Evolutionary conservation across 163 green algal genomes (phyloP), one percentile per base, ranked within the genome.

Genomic region (Scenedesmus sp.): DNA sequence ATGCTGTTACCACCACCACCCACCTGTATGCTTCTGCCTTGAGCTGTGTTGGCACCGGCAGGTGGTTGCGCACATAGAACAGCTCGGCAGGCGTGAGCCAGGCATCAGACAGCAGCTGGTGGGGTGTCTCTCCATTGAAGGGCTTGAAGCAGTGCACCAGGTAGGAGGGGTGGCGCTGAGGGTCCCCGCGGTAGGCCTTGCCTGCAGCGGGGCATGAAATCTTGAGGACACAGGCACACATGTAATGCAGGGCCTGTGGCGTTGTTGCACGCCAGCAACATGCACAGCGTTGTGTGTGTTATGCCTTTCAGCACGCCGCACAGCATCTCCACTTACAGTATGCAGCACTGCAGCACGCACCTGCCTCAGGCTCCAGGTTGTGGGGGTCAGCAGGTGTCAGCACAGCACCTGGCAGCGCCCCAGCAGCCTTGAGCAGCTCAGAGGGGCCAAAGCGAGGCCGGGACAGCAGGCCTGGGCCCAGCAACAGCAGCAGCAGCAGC

Each of bases 21-120:
- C 46, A 88, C 88, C 62, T 77, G 77, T 92, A 92, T 12, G 26
- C 76, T 52, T 76, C 76, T 55, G 59, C 34, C 46, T 88, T 87
- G 26, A 88, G 34, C 8, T 60, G n/a, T 12, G 12, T 73, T 4
- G 92, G 92, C 52, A 93, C 86, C 0, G 92, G 92, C 82, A 92
- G 86, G 89, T 94, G 92, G 89, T 94, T 90, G 15, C 92, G 64
- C 84, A 93, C 90, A 66, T 92, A 94, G 77, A 91, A 92, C 59
- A 94, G 92, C 6, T 92, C 85, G 59, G 79, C 70, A 23, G 92
- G 92, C 10, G 92, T 94, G 34, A 94, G 26, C 55, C 81, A 89
- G 66, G 79, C 16, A 6, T 93, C 83, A 8, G 84, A 34, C 26
- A 91, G 76, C 23, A 90, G 67, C 18, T 84, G 82, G 26, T 89